Evolutionary conservation across 345 rosid species (phyloP), one percentile per base, ranked within the genome.

Genomic region (Capsella bursapastoris): DNA sequence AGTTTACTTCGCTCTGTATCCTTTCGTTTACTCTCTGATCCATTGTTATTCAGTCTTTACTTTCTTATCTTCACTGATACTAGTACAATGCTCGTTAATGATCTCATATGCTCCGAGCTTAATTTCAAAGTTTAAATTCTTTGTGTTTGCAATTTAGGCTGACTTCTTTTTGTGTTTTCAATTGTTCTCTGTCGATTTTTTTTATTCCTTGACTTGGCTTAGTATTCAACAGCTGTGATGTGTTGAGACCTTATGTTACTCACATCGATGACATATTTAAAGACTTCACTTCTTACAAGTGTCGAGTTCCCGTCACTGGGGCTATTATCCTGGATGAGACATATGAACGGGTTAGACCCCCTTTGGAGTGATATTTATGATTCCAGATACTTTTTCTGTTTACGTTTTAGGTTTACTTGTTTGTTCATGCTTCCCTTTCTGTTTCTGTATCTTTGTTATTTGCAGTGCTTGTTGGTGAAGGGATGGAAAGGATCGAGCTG

Each of bases 401-500:
- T 15, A 4, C 25, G 15, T 8, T 59, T 18, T 52, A 8, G 48
- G 32, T 57, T 75, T 70, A 64, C 28, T 58, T 79, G 64, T 49
- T 32, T 7, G 22, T 64, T 48, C 16, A 35, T 31, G 34, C 64
- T 73, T 22, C 44, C 57, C 11, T 10, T 58, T 62, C 8, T 58
- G 50, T 50, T 22, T 48, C 7, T 10, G 16, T 50, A 44, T 14
- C 67, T 16, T 45, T 84, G 72, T 48, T 27, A 50, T 60, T 80
- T 63, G 70, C 76, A 90, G 98, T 90, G 97, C 80, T 56, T 96
- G 81, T 84, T 96, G 70, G 99, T 96, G 68, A 96, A 96, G 82
- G 99, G 97, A 68, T 92, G 99, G 99, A 96, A 90, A 88, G 99
- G 98, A 57, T 83, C 96, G 3, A 96, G 99, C 84, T 96, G 98